Evolutionary conservation across 345 rosid species (phyloP), one percentile per base, ranked within the genome.

Genomic region (Erodium maritimum): DNA sequence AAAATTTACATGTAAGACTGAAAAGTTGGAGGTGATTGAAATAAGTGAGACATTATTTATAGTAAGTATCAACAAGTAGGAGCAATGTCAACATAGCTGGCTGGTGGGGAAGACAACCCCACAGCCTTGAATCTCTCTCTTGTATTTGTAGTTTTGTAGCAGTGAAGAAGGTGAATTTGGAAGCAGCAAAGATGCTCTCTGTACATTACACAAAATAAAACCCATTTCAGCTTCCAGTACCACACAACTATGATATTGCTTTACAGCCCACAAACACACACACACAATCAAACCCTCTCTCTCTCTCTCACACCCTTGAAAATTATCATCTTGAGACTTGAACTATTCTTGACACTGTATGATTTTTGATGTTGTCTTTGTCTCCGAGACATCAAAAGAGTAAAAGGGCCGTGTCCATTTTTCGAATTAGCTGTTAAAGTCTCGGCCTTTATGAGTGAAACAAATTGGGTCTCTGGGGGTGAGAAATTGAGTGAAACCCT

Each of bases 191-290:
- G 69, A 64, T 71, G 71, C 73, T 10, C 62, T 67, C 73, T 64
- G 57, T 69, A 68, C 69, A 59, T 62, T 55, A 69, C 65, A 63
- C 70, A 67, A 67, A 68, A 52, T 59, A 21, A 63, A 55, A 57
- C 53, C 66, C 50, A 21, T 56, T 59, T 52, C 72, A 63, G 77
- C 67, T 81, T 71, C 74, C 84, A 79, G 86, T 75, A 77, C 29
- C 78, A 65, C 82, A 80, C 90, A 79, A 72, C 73, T 33, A 58
- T 73, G 61, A 50, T 79, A 67, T 68, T 68, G 68, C 76, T 72
- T 75, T 70, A 70, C 74, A 71, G 76, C 80, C 80, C 78, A 73
- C 72, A 75, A 37, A 46, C 61, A 67, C 59, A 55, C 48, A 48
- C 20, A 59, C 22, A 59, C 17, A 21, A 59, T 42, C 21, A 33